Conservation (phyloP, 2,329 filamentous ascomycete genomes). For the Nigrospora sphaerica region DNA sequence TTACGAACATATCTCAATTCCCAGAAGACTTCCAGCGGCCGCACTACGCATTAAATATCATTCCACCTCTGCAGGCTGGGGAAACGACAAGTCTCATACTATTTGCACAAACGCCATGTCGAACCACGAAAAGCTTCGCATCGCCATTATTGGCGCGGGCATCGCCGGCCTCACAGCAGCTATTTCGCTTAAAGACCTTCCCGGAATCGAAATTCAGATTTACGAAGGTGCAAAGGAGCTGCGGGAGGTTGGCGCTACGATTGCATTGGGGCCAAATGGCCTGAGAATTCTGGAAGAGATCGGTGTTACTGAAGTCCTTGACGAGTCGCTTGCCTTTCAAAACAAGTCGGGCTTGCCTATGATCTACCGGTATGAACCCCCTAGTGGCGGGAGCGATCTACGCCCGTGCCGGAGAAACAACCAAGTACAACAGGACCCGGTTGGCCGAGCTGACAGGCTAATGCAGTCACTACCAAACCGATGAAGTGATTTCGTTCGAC, state of each 20-base stretch:
- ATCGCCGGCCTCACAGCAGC: constrained; percentile 42
- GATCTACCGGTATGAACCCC: constrained; percentile 31
- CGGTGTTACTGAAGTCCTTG: constrained; percentile 37
- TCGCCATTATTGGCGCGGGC: constrained; percentile 42
- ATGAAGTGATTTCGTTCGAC: constrained; percentile 37
- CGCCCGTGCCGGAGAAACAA: too few species aligned
- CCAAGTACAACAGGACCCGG: too few species aligned
- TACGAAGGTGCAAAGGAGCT: constrained; percentile 41
- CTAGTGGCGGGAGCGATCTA: not conserved
- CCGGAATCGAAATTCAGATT: constrained; percentile 35
- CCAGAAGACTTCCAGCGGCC: too few species aligned
- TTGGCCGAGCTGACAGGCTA: too few species aligned
- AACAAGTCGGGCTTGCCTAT: constrained; percentile 33
- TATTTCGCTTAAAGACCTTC: constrained; percentile 33
- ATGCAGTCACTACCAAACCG: constrained; percentile 31
- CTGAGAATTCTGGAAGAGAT: constrained; percentile 43
- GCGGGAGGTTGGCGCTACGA: constrained; percentile 38
- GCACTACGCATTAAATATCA: too few species aligned
- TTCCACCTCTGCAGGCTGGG: too few species aligned
- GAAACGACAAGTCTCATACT: too few species aligned
- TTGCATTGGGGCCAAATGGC: constrained; percentile 45
- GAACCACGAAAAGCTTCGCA: constrained; percentile 19
- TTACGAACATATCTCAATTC: too few species aligned
- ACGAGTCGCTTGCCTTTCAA: constrained; percentile 30
- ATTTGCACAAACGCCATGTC: constrained; percentile 8